Percentiles rank a stretch among this genome's conserved stretches.
Evolutionary conservation across 768 basidiomycete genomes (phyloP).

Genomic region (Naganishia friedmannii): DNA sequence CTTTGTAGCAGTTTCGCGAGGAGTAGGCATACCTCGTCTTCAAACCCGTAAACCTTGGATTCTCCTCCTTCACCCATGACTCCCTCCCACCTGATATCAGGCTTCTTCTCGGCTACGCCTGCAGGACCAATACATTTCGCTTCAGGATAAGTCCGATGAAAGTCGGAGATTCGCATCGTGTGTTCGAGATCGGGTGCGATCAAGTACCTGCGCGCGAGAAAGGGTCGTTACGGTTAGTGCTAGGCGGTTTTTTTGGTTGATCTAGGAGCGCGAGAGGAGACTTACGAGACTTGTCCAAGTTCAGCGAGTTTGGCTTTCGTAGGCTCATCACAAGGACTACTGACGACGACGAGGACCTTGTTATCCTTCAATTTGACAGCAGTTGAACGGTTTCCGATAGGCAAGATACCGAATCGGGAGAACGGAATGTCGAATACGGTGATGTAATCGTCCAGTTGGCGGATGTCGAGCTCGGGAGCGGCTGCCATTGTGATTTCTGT

Average conservation of each 20-base stretch:
- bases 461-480: slow-evolving; percentile 40
- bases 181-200: slow-evolving; percentile 53
- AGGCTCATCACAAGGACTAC: slow-evolving; percentile 65
- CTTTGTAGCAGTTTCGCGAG: neutral
- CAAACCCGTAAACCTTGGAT: slow-evolving; percentile 70
- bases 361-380: slow-evolving; percentile 68
- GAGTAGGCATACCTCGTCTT: slow-evolving; percentile 53
- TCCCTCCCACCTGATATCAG: slow-evolving; percentile 53
- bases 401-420: slow-evolving; percentile 63
- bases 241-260: neutral
- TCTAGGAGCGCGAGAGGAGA: slow-evolving; percentile 4
- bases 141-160: slow-evolving; percentile 64
- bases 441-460: slow-evolving; percentile 48
- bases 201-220: slow-evolving; percentile 44
- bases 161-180: slow-evolving; percentile 49
- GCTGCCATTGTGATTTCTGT: slow-evolving; percentile 15
- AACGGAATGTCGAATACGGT: slow-evolving; percentile 53
- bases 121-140: slow-evolving; percentile 60
- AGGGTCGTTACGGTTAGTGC: neutral
- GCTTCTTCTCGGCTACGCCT: slow-evolving; percentile 59
- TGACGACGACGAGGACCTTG: slow-evolving; percentile 76
- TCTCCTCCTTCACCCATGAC: slow-evolving; percentile 65
- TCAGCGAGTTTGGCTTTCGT: slow-evolving; percentile 64
- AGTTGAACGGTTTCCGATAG: slow-evolving; percentile 78
- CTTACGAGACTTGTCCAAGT: slow-evolving; percentile 69